Evolutionary conservation across 768 basidiomycete species (phyloP).

Genomic region (Trametes gibbosa): DNA sequence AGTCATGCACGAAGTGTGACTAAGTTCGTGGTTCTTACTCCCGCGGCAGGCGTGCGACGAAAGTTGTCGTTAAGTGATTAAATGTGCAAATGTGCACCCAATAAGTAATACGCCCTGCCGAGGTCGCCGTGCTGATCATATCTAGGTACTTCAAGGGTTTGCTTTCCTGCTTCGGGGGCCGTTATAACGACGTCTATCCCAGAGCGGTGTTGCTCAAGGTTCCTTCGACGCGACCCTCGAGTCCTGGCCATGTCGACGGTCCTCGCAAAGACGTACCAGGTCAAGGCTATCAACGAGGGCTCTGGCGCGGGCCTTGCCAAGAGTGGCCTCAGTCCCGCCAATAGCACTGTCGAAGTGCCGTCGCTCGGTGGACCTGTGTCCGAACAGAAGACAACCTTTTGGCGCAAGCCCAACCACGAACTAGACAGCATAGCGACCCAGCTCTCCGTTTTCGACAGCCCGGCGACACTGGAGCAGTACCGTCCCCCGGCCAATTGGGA

Average conservation of each 20-base stretch:
- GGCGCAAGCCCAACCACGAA: conserved; percentile 33
- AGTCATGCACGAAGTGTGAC: conserved; percentile 3
- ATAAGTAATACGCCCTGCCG: conserved; percentile 11
- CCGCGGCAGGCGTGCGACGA: conserved; percentile 7
- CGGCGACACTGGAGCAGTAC: conserved; percentile 46
- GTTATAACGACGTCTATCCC: conserved; percentile 7
- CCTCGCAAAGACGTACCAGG: conserved; percentile 7
- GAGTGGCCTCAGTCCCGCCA: conserved; percentile 17
- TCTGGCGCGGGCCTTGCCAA: conserved; percentile 17
- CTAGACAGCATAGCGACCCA: conserved; percentile 57
- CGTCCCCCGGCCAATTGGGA: conserved; percentile 54
- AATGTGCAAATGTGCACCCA: conserved; percentile 25
- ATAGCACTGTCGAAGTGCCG: conserved; percentile 20
- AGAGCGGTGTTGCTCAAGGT: neutral
- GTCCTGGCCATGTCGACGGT: conserved; percentile 19
- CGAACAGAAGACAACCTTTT: conserved; percentile 27
- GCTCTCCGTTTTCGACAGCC: conserved; percentile 62
- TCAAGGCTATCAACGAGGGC: conserved; percentile 6
- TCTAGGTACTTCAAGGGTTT: conserved; percentile 1
- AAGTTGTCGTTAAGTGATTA: conserved; percentile 27
- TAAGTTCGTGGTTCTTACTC: conserved; percentile 5
- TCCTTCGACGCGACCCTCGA: conserved; percentile 1
- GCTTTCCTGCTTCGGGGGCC: neutral
- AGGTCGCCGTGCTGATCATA: conserved; percentile 19
- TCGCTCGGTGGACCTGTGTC: conserved; percentile 29